Conservation (phyloP, 2,329 filamentous ascomycete species). For the Verticillium tricorpus region DNA sequence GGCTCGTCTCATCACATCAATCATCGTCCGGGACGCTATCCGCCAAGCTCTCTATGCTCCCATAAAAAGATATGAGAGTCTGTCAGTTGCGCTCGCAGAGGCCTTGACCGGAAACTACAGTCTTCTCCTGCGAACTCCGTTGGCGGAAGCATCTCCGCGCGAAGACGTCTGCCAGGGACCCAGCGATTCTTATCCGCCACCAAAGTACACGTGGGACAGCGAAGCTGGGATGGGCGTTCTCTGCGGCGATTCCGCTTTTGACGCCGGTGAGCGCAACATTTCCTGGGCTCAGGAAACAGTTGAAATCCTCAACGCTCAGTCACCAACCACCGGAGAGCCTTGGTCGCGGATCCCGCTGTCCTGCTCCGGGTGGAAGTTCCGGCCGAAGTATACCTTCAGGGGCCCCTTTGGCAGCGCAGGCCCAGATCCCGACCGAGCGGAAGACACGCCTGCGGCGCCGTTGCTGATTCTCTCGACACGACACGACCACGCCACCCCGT, state of each 20-base stretch:
- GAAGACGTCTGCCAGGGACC: conserved; percentile 6
- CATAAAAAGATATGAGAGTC: conserved; percentile 10
- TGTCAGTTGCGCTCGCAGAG: conserved; percentile 14
- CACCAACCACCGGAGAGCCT: conserved; percentile 22
- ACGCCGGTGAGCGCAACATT: conserved; percentile 14
- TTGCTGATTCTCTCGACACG: conserved; percentile 37
- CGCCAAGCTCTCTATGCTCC: conserved; percentile 24
- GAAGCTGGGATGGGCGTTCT: conserved; percentile 22
- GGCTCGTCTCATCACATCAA: conserved; percentile 22
- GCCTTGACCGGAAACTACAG: conserved; percentile 24
- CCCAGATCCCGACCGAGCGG: conserved; percentile 14
- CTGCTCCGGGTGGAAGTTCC: conserved; percentile 33
- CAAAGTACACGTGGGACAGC: not conserved
- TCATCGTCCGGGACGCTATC: conserved; percentile 24
- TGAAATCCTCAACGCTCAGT: conserved; percentile 17
- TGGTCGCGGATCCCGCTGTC: conserved; percentile 32
- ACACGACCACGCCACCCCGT: conserved; percentile 42
- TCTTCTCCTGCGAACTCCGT: not conserved
- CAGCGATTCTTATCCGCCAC: not conserved
- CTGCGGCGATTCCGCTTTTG: conserved; percentile 29
- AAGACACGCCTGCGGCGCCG: conserved; percentile 32
- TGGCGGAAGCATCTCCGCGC: not conserved
- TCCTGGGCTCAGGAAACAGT: conserved; percentile 25
- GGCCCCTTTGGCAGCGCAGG: conserved; percentile 26
- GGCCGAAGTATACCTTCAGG: conserved; percentile 34